Conservation (phyloP, 176 grass and related monocot species). For the Musa troglodytarum region DNA sequence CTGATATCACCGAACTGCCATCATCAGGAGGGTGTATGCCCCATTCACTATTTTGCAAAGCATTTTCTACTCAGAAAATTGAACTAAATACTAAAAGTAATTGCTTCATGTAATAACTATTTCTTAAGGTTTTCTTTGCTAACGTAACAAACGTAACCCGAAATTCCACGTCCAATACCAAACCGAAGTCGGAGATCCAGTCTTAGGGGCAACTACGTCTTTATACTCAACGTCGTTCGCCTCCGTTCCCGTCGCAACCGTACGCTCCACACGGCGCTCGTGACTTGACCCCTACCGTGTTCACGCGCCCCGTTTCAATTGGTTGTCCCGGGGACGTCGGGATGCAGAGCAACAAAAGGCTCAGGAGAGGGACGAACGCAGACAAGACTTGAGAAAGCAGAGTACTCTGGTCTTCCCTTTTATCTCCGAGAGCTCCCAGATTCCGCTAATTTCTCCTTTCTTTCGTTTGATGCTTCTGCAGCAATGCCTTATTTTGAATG, state of each 20-base stretch:
- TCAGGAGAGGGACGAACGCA: neutral
- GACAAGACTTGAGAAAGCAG: neutral
- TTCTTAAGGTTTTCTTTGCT: too few relatives aligned
- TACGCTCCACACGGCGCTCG: neutral
- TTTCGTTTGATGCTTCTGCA: neutral
- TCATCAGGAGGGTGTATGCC: too few relatives aligned
- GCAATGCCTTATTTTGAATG: neutral
- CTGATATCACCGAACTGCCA: too few relatives aligned
- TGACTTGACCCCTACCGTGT: neutral
- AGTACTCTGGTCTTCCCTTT: neutral
- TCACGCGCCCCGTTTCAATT: neutral
- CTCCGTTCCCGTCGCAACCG: neutral
- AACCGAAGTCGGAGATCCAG: too few relatives aligned
- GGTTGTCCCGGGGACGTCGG: neutral
- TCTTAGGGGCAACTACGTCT: neutral
- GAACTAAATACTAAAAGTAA: too few relatives aligned
- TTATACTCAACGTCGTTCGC: neutral
- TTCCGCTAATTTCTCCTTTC: neutral
- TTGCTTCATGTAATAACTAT: too few relatives aligned
- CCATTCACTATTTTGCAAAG: too few relatives aligned
- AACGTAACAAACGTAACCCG: too few relatives aligned
- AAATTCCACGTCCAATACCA: too few relatives aligned
- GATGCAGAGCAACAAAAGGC: neutral
- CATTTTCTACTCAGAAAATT: too few relatives aligned
- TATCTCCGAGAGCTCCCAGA: neutral